Base-by-base conservation (phyloP, 495 filamentous ascomycete genomes). In the Aspergillus diversus region DNA sequence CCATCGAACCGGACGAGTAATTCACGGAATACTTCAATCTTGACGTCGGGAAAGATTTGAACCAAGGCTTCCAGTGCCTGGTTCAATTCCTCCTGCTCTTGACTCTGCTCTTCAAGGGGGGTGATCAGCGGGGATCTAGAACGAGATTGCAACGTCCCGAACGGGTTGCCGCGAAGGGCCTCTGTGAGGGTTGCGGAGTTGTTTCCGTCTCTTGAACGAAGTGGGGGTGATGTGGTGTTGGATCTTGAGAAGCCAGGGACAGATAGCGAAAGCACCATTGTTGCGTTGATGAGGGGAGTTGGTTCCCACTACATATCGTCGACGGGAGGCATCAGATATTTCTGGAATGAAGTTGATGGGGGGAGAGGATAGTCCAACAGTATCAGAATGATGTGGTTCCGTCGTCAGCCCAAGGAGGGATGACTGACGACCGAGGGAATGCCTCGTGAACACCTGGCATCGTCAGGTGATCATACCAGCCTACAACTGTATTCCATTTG, bases 21-120 rank as follows among this genome's bases (percentile, higher is more conserved):
- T 72, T 96, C 93, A 12, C 95, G 87, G 67, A 99, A 93, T n/a
- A 96, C 93, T 57, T 97, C 92, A 61, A 94, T 80, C 59, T 91
- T 88, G 27, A 97, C 81, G 73, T 96, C 88, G 6, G 95, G 95
- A 66, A 99, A 99, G 3, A 97, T 81, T 6, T 82, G 83, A 4
- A 86, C 86, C 11, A 99, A 84, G 1, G 80, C 81, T 37, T 86
- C 83, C 56, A 99, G 85, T 47, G 87, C 83, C 13, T 80, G 75
- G 75, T 99, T 99, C 21, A 97, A 78, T 42, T 90, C 88, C 46
- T 84, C 79, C 27, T 94, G 83, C 51, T 78, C 77, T 6, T 57
- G 68, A 15, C 60, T 60, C 51, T 70, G 72, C 34, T 80, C 75
- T 21, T 77, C 75, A 12, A 58, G 48, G n/a, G 67, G 56, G 16